These are phyloP conservation scores for Crithidia fasciculata DNA, from an alignment of 208 protist species.

Conservation along the genomic window DNA sequence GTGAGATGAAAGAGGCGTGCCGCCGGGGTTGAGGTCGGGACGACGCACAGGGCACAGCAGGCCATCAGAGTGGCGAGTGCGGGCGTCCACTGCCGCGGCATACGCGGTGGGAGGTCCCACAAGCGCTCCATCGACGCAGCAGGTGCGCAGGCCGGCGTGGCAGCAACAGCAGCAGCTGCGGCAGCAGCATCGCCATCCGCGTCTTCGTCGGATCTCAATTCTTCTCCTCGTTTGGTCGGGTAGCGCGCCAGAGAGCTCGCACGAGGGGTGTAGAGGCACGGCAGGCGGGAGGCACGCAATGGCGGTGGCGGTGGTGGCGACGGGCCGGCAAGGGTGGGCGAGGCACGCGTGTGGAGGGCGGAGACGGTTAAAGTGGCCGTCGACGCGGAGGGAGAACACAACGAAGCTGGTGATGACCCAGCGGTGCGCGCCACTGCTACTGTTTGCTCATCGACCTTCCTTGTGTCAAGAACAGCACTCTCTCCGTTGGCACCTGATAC, in stretches of 20 bases:
- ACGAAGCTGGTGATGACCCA: too few species aligned
- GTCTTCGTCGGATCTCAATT: neutral
- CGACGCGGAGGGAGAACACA: neutral
- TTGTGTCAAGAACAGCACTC: too few species aligned
- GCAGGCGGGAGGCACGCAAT: neutral
- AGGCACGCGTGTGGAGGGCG: neutral
- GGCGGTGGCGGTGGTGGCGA: neutral
- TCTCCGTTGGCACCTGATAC: too few species aligned
- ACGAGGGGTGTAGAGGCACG: slow-evolving; percentile 11
- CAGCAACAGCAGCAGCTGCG: neutral
- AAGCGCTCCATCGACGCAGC: slow-evolving; percentile 30
- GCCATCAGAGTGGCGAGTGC: slow-evolving; percentile 30
- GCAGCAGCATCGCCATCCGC: neutral
- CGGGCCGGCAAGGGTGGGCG: too few species aligned
- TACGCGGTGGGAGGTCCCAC: slow-evolving; percentile 27
- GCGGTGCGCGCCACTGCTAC: too few species aligned
- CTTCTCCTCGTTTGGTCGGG: neutral
- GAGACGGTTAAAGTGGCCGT: neutral
- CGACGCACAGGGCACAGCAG: slow-evolving; percentile 30
- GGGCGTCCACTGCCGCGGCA: slow-evolving; percentile 25
- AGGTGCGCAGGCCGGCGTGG: slow-evolving; percentile 10
- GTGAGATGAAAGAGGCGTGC: slow-evolving; percentile 13
- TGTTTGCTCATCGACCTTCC: too few species aligned
- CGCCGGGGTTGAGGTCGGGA: neutral
- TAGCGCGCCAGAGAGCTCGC: neutral